These are phyloP conservation scores for Penicillium hordei DNA, from an alignment of 2,329 filamentous ascomycete species.

Conservation along the genomic window DNA sequence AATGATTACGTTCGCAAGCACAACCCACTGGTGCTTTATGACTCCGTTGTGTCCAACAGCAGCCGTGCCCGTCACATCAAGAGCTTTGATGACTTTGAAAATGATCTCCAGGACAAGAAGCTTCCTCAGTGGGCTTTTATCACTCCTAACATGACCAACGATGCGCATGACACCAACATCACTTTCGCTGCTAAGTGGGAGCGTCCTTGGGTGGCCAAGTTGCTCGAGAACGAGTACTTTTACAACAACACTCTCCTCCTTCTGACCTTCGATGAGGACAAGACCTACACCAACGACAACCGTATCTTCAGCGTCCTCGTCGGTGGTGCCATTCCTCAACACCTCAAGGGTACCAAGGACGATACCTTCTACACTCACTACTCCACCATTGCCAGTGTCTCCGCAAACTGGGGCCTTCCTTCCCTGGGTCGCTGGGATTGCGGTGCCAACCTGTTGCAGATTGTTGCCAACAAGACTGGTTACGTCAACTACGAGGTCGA, in stretches of 20 bases:
- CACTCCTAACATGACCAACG: conserved; percentile 35
- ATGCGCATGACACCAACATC: conserved; percentile 73
- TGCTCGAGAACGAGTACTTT: conserved; percentile 68
- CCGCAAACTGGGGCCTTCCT: conserved; percentile 68
- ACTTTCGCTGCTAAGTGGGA: conserved; percentile 69
- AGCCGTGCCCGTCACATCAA: conserved; percentile 68
- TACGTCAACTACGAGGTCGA: conserved; percentile 50
- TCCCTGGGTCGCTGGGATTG: conserved; percentile 72
- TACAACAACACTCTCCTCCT: conserved; percentile 76
- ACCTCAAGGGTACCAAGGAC: conserved; percentile 67
- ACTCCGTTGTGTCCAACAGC: conserved; percentile 59
- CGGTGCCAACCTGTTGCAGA: conserved; percentile 66
- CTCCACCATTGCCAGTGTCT: conserved; percentile 65
- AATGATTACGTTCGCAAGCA: conserved; percentile 85
- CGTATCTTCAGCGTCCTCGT: conserved; percentile 68
- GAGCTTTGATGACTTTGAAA: conserved; percentile 68
- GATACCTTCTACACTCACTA: conserved; percentile 72
- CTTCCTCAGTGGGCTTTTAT: conserved; percentile 68
- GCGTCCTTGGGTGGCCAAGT: conserved; percentile 65
- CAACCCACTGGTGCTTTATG: conserved; percentile 66
- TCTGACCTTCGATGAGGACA: conserved; percentile 80
- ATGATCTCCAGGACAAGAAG: conserved; percentile 61
- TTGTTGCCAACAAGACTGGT: conserved; percentile 62
- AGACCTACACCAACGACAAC: conserved; percentile 68
- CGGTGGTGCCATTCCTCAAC: conserved; percentile 67